A percentile compares a stretch with the other conserved stretches of the same genome.
These are phyloP conservation scores for Talaromyces sp. DNA, from an alignment of 2,329 filamentous ascomycete genomes.

Conservation along the genomic window DNA sequence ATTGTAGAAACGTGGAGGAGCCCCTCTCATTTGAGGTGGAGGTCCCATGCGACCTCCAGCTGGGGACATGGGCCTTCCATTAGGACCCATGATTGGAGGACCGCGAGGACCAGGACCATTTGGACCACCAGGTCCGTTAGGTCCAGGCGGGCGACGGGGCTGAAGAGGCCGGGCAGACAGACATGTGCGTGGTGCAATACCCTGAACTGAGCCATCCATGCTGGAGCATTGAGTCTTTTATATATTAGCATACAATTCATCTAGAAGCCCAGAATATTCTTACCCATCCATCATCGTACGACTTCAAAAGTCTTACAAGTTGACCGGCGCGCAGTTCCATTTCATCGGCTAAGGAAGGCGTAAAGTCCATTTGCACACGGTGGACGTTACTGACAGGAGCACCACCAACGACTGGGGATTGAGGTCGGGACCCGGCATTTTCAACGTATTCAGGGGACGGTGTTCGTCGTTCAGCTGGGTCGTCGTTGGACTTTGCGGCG, in stretches of 20 bases:
- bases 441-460: conserved; percentile 24
- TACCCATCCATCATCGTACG: conserved; percentile 98
- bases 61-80: conserved; percentile 43
- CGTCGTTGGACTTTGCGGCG: conserved; percentile 24
- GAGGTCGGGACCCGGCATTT: conserved; percentile 30
- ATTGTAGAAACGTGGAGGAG: conserved; percentile 23
- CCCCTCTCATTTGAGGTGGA: conserved; percentile 15
- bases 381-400: conserved; percentile 66
- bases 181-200: conserved; percentile 90
- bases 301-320: conserved; percentile 83
- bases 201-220: conserved; percentile 85
- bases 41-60: conserved; percentile 26
- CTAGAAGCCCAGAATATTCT: conserved; percentile 38
- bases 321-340: conserved; percentile 76
- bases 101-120: conserved; percentile 26
- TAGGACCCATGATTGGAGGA: conserved; percentile 16
- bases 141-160: conserved; percentile 57
- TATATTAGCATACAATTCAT: conserved; percentile 30
- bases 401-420: conserved; percentile 57
- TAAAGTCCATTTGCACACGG: conserved; percentile 91
- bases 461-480: conserved; percentile 23
- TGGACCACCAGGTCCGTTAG: conserved; percentile 31
- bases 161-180: conserved; percentile 89
- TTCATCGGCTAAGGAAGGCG: conserved; percentile 88
- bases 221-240: conserved; percentile 79